phyloP scores from a whole-genome alignment of 306 rosid genomes.

The Erythrophleum fordii region DNA sequence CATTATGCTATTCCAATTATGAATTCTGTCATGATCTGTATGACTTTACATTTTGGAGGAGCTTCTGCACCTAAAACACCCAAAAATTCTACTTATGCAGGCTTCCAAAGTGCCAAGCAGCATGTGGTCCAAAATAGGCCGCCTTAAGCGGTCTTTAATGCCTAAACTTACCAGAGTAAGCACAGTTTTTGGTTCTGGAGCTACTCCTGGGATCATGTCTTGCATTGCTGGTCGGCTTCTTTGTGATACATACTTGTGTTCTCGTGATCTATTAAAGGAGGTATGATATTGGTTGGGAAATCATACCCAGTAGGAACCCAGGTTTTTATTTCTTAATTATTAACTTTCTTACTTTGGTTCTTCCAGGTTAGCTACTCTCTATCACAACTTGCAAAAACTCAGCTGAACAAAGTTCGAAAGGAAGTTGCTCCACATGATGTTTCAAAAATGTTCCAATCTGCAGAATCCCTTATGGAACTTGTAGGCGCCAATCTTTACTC shows the following conservation, averaged over 20 bases:
- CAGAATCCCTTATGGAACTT: slow-evolving; percentile 79
- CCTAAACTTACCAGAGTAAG: slow-evolving; percentile 79
- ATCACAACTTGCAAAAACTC: slow-evolving; percentile 87
- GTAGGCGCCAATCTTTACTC: slow-evolving; percentile 55
- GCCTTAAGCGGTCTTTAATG: slow-evolving; percentile 88
- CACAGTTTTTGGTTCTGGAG: slow-evolving; percentile 83
- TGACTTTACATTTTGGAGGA: slow-evolving; percentile 25
- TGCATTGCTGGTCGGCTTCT: slow-evolving; percentile 94
- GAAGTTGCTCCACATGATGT: slow-evolving; percentile 86
- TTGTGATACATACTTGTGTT: slow-evolving; percentile 88
- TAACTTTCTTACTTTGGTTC: slow-evolving; percentile 36
- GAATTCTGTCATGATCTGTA: not conserved
- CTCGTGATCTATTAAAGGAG: slow-evolving; percentile 96
- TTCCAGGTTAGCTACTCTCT: slow-evolving; percentile 93
- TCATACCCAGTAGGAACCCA: not conserved
- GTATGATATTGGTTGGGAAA: slow-evolving; percentile 50
- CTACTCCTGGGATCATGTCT: slow-evolving; percentile 87
- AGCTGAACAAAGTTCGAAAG: slow-evolving; percentile 83
- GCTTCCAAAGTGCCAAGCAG: slow-evolving; percentile 74
- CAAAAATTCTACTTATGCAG: slow-evolving; percentile 48
- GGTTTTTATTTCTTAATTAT: slow-evolving; percentile 38
- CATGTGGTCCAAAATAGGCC: slow-evolving; percentile 95
- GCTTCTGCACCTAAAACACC: slow-evolving; percentile 25
- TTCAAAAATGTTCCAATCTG: slow-evolving; percentile 72
- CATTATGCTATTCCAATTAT: not conserved